Evolutionary conservation across 257 asterid species (phyloP), one percentile per base, ranked within the genome.

Genomic region (Rauvolfia tetraphylla): DNA sequence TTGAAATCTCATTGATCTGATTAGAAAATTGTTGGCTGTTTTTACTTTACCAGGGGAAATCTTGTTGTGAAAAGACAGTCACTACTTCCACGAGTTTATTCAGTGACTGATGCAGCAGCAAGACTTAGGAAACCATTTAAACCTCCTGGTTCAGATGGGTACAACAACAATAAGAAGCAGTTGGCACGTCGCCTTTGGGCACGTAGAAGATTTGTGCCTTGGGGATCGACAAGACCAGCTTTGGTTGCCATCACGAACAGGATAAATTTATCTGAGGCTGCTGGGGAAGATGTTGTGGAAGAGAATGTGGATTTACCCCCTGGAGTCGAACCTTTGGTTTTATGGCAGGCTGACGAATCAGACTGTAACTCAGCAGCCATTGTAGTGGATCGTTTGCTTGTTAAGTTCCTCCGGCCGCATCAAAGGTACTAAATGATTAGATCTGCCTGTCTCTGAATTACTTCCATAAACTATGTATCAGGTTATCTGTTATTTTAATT

Each of bases 121-220:
- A 84, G 86, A 69, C 78, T 87, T 78, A 85, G 99, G 74, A 88
- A 87, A 83, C 99, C 99, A 59, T 95, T 95, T 81, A 95, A 92
- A 82, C 96, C 97, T 76, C 99, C 96, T 34, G 84, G 89, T 75
- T 88, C 93, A 39, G 75, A 83, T 85, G 97, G 99, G 61, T 92
- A 92, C 83, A 83, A 85, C 18, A 89, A 84, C 65, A 87, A 79
- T 81, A 88, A 89, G 62, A 96, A 88, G 80, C 90, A 87, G 80
- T 85, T 95, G 62, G 76, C 88, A 46, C 91, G 92, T n/a, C 87
- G 94, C 79, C 98, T 95, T 59, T 85, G 85, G 65, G 98, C 96
- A 79, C 96, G 99, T 57, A 95, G 90, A 86, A 87, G 91, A 81
- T 95, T 95, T 78, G 97, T 95, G 74, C 99, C 99, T 5, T 95